Evolutionary conservation across 495 filamentous ascomycete genomes (phyloP).

Genomic region (Parmelia sp.): DNA sequence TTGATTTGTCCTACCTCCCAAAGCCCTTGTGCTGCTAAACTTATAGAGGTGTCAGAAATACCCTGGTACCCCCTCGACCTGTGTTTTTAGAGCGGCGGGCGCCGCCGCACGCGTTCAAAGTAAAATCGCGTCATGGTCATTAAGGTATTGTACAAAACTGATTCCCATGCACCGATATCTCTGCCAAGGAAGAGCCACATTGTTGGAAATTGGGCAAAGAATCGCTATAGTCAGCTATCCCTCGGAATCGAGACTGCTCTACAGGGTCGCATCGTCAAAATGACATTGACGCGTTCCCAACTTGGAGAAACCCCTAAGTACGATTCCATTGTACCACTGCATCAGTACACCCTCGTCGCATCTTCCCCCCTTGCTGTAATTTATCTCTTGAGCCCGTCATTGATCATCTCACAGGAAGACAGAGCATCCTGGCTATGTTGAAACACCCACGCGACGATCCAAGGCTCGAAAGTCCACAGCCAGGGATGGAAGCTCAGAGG

Average conservation of each 20-base stretch:
- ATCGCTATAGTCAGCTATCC: background rate
- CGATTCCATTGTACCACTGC: background rate
- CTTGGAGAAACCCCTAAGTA: slow-evolving; percentile 42
- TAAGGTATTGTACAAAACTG: too few species aligned
- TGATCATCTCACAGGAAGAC: slow-evolving; percentile 43
- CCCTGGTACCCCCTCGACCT: too few species aligned
- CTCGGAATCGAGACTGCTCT: background rate
- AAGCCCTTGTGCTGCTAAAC: too few species aligned
- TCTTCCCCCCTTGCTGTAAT: background rate
- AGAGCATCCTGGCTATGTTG: slow-evolving; percentile 50
- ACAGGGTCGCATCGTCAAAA: slow-evolving; percentile 14
- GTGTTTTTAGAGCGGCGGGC: too few species aligned
- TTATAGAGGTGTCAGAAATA: too few species aligned
- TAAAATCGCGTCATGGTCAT: too few species aligned
- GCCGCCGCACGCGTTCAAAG: too few species aligned
- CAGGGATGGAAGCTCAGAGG: slow-evolving; percentile 9
- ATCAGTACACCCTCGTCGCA: background rate
- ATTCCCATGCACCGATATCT: too few species aligned
- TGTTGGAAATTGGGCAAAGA: background rate
- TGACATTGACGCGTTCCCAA: slow-evolving; percentile 46
- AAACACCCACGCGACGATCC: slow-evolving; percentile 47
- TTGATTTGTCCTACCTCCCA: too few species aligned
- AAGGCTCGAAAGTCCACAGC: slow-evolving; percentile 23
- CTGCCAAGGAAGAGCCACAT: background rate
- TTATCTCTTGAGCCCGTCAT: slow-evolving; percentile 1